These are phyloP conservation scores for Tubosaeta sp. DNA, from an alignment of 768 basidiomycete species.

Conservation along the genomic window DNA sequence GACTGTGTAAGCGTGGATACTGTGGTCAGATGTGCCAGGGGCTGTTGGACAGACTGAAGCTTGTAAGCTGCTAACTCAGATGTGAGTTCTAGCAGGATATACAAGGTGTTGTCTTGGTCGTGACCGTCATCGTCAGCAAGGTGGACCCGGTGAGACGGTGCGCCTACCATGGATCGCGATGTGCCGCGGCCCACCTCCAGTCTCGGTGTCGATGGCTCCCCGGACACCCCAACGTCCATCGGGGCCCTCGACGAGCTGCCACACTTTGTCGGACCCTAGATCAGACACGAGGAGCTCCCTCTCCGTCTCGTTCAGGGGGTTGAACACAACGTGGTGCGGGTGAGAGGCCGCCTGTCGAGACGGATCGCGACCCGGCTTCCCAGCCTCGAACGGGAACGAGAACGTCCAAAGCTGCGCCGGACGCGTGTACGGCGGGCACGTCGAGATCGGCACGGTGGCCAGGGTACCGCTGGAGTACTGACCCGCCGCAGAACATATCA, in stretches of 20 bases:
- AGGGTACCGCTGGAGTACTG: slow-evolving; percentile 71
- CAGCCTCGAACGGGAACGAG: slow-evolving; percentile 34
- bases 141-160: slow-evolving; percentile 2
- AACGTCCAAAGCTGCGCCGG: slow-evolving; percentile 32
- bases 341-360: slow-evolving; percentile 70
- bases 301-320: slow-evolving; percentile 39
- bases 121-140: background rate
- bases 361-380: slow-evolving; percentile 56
- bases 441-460: slow-evolving; percentile 50
- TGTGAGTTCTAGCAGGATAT: slow-evolving; percentile 64
- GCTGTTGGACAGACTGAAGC: slow-evolving; percentile 40
- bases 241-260: slow-evolving; percentile 43
- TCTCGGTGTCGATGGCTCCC: slow-evolving; percentile 45
- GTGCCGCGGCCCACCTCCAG: slow-evolving; percentile 71
- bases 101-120: slow-evolving; percentile 52
- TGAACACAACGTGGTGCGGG: slow-evolving; percentile 63
- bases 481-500: background rate
- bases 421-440: slow-evolving; percentile 43
- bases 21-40: slow-evolving; percentile 36
- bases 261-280: slow-evolving; percentile 69
- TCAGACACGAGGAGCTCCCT: slow-evolving; percentile 69
- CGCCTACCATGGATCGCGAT: slow-evolving; percentile 55
- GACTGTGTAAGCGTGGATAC: slow-evolving; percentile 47
- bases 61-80: slow-evolving; percentile 54
- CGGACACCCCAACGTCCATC: slow-evolving; percentile 46